phyloP scores from a whole-genome alignment of 2,329 filamentous ascomycete genomes.

The Xylaria sp. region DNA sequence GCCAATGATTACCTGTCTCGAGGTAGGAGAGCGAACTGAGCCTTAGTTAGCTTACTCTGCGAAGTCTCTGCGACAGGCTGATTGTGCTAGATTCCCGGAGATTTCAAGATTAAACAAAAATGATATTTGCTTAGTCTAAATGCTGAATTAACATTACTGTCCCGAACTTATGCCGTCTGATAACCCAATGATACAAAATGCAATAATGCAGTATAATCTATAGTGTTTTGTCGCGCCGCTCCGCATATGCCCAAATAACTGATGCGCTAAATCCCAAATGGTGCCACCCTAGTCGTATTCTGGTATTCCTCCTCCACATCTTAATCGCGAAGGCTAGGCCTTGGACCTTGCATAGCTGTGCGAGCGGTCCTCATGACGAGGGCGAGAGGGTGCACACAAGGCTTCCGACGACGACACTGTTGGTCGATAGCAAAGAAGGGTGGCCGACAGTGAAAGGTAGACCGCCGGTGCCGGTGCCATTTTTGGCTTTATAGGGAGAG shows the following conservation, averaged over 20 bases:
- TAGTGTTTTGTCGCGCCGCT: not conserved
- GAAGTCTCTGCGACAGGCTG: too few species aligned
- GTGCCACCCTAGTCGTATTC: not conserved
- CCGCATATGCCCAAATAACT: not conserved
- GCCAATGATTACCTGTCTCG: too few species aligned
- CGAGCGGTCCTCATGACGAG: not conserved
- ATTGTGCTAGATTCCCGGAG: too few species aligned
- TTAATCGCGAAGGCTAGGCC: not conserved
- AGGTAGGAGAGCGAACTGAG: too few species aligned
- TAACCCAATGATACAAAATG: not conserved
- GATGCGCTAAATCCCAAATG: not conserved
- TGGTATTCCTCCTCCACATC: not conserved
- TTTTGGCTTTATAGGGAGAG: slow-evolving; percentile 37
- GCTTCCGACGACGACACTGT: slow-evolving; percentile 44
- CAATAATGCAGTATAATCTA: not conserved
- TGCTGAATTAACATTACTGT: too few species aligned
- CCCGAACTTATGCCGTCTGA: not conserved
- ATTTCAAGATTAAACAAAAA: too few species aligned
- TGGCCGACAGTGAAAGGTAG: slow-evolving; percentile 37
- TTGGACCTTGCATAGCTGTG: not conserved
- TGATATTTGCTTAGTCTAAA: too few species aligned
- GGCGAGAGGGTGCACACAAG: slow-evolving; percentile 36
- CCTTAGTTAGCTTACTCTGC: too few species aligned
- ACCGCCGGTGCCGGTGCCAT: slow-evolving; percentile 37
- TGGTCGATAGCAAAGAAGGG: slow-evolving; percentile 43